These are phyloP conservation scores for Fennellomyces sp. DNA, from an alignment of 371 early-diverging fungal genomes.

Conservation along the genomic window DNA sequence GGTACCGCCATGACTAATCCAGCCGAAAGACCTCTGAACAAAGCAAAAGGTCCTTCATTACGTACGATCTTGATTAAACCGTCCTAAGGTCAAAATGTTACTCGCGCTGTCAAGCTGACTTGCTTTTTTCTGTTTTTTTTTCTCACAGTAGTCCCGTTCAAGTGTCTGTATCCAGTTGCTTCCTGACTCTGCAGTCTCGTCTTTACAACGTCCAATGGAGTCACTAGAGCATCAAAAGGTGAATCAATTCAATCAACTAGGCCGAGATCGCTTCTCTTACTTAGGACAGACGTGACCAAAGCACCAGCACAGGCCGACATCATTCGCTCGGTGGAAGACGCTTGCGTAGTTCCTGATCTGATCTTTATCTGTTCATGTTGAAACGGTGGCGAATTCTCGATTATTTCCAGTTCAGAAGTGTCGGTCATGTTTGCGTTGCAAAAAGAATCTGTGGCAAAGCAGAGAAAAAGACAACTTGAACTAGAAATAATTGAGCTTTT, in stretches of 20 bases:
- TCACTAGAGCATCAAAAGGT: constrained; percentile 27
- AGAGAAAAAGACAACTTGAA: too few relatives aligned
- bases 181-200: constrained; percentile 87
- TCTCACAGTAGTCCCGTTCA: constrained; percentile 37
- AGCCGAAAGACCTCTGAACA: constrained; percentile 92
- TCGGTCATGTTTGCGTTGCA: too few relatives aligned
- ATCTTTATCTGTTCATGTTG: background rate
- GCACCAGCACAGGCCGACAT: constrained; percentile 48
- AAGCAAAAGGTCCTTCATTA: constrained; percentile 76
- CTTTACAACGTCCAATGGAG: constrained; percentile 94
- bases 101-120: background rate
- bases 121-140: background rate
- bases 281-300: constrained; percentile 39
- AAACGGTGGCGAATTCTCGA: constrained; percentile 16
- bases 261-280: constrained; percentile 19
- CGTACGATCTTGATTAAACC: constrained; percentile 80
- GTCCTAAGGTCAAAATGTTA: constrained; percentile 49
- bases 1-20: constrained; percentile 91
- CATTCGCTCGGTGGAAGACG: constrained; percentile 41
- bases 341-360: background rate
- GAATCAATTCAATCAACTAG: background rate
- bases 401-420: constrained; percentile 17
- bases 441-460: too few relatives aligned
- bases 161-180: constrained; percentile 13
- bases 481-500: too few relatives aligned